phyloP scores from a whole-genome alignment of 768 basidiomycete genomes.

The Terana coerulea region DNA sequence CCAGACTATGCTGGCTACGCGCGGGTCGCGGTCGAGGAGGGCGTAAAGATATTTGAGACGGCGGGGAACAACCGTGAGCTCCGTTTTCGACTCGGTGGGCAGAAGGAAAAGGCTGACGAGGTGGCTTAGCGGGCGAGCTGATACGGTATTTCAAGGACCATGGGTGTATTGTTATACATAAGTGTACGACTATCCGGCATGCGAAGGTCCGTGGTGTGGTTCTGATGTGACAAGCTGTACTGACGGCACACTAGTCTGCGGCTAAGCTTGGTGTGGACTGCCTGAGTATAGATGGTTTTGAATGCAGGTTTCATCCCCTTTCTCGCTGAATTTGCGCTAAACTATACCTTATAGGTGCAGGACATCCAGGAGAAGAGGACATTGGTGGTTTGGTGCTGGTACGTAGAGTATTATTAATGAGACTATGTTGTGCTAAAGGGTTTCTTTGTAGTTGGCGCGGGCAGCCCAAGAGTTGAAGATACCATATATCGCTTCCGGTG shows the following conservation, averaged over 20 bases:
- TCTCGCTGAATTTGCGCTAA: not conserved
- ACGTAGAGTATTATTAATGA: not conserved
- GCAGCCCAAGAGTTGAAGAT: slow-evolving; percentile 80
- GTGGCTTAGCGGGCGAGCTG: slow-evolving; percentile 58
- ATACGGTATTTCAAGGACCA: slow-evolving; percentile 82
- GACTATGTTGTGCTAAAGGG: not conserved
- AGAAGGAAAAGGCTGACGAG: not conserved
- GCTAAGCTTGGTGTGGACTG: slow-evolving; percentile 81
- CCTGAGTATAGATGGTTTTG: slow-evolving; percentile 87
- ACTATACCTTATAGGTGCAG: slow-evolving; percentile 61
- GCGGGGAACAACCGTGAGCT: slow-evolving; percentile 84
- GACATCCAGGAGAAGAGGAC: slow-evolving; percentile 94
- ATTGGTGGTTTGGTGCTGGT: slow-evolving; percentile 86
- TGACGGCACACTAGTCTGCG: slow-evolving; percentile 40
- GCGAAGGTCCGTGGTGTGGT: slow-evolving; percentile 52
- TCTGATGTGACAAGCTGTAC: not conserved
- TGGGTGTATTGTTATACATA: slow-evolving; percentile 80
- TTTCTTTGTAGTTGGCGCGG: slow-evolving; percentile 64
- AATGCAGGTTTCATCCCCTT: slow-evolving; percentile 51
- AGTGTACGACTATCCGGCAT: slow-evolving; percentile 84
- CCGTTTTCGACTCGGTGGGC: not conserved
- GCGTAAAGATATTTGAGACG: slow-evolving; percentile 87
- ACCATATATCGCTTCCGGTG: slow-evolving; percentile 90
- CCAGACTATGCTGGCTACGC: slow-evolving; percentile 89
- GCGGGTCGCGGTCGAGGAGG: slow-evolving; percentile 79